A percentile compares a stretch with the other conserved stretches of the same genome.
phyloP scores from a whole-genome alignment of 805 yeast species.

The Tetrapisispora namnaoensis region DNA sequence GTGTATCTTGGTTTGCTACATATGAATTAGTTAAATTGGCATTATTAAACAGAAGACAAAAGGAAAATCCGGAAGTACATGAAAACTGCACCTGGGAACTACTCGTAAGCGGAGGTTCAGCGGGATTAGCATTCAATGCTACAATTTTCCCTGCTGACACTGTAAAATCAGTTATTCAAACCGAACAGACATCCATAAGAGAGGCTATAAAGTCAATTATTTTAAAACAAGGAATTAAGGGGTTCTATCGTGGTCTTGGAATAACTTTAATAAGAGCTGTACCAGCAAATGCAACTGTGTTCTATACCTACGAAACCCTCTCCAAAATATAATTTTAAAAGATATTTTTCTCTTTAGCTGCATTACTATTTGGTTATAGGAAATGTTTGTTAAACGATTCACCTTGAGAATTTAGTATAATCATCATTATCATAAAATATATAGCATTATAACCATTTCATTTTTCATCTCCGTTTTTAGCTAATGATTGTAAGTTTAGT shows the following conservation, averaged over 20 bases:
- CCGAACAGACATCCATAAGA: constrained; percentile 32
- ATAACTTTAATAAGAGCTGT: constrained; percentile 72
- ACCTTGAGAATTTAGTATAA: no score
- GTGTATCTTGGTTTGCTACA: constrained; percentile 90
- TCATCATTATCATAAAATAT: no score
- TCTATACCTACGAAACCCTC: constrained; percentile 60
- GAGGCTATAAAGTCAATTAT: constrained; percentile 34
- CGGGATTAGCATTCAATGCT: constrained; percentile 75
- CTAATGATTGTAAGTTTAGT: no score
- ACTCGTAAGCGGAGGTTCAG: constrained; percentile 71
- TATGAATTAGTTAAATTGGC: constrained; percentile 50
- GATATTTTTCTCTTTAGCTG: no score
- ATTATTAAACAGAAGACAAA: constrained; percentile 16
- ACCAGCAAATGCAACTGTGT: constrained; percentile 85
- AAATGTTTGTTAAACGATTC: no score
- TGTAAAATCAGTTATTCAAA: constrained; percentile 74
- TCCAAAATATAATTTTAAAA: constrained; percentile 10
- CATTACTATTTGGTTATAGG: no score
- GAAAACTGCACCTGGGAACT: constrained; percentile 41
- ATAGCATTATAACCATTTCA: no score
- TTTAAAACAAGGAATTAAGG: constrained; percentile 52
- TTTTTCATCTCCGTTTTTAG: no score
- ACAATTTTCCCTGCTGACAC: constrained; percentile 87
- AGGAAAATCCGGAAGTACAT: constrained; percentile 15
- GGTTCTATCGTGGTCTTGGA: constrained; percentile 76